Evolutionary conservation across 768 basidiomycete species (phyloP).

Genomic region (Pleurotus sapidus): DNA sequence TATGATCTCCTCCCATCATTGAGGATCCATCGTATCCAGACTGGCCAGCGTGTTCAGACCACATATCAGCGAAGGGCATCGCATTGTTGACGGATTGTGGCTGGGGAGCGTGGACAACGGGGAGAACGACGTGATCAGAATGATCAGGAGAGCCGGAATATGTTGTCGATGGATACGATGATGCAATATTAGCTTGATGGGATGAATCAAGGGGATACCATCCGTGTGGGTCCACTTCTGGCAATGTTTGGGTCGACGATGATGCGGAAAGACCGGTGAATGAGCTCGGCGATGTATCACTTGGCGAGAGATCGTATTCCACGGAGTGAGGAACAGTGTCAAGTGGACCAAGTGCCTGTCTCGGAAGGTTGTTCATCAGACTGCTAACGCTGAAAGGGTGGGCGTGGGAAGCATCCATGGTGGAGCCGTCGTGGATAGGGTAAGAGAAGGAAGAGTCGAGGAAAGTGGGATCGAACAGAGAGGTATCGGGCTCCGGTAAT

Average conservation of each 20-base stretch:
- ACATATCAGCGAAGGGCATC: conserved; percentile 14
- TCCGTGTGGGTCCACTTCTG: conserved; percentile 16
- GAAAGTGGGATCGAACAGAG: conserved; percentile 45
- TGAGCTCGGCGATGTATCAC: neutral
- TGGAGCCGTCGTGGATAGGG: conserved; percentile 9
- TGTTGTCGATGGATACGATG: conserved; percentile 35
- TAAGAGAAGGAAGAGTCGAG: conserved; percentile 25
- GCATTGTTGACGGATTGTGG: conserved; percentile 14
- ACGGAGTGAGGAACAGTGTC: conserved; percentile 6
- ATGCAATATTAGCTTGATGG: conserved; percentile 7
- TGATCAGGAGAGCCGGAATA: conserved; percentile 41
- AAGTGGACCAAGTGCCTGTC: conserved; percentile 15
- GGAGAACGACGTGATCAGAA: conserved; percentile 10
- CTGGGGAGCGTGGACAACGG: conserved; percentile 22
- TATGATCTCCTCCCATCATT: neutral
- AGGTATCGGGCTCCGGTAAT: conserved; percentile 46
- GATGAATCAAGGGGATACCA: conserved; percentile 15
- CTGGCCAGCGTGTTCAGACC: conserved; percentile 12
- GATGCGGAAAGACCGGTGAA: conserved; percentile 7
- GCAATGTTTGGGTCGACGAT: conserved; percentile 10
- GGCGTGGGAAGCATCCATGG: conserved; percentile 2
- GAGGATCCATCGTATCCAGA: neutral
- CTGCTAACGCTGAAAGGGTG: conserved; percentile 14
- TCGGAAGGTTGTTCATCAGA: conserved; percentile 20
- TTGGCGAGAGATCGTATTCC: neutral